These are phyloP conservation scores for Penicillium pancosmium DNA, from an alignment of 495 filamentous ascomycete species.

Conservation along the genomic window DNA sequence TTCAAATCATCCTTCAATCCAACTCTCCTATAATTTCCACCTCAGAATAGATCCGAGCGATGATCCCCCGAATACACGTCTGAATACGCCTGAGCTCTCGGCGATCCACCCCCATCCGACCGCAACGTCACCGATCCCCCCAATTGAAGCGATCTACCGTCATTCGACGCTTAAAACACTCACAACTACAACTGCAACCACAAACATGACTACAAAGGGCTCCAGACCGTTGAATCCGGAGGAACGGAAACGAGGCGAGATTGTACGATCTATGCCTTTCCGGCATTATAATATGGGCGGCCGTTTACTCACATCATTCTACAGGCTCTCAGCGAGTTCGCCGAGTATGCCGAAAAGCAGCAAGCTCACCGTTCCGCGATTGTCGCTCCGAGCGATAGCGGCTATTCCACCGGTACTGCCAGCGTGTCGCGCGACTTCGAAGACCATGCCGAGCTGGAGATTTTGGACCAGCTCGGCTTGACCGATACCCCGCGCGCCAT, in stretches of 20 bases:
- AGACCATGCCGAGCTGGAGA: slow-evolving; percentile 88
- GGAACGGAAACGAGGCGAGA: slow-evolving; percentile 84
- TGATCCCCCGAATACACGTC: slow-evolving; percentile 53
- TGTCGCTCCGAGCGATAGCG: slow-evolving; percentile 45
- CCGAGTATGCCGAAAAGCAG: slow-evolving; percentile 96
- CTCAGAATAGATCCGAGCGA: slow-evolving; percentile 28
- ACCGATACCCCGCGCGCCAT: slow-evolving; percentile 71
- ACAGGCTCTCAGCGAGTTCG: slow-evolving; percentile 93
- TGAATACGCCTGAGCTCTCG: slow-evolving; percentile 33
- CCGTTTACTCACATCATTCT: slow-evolving; percentile 13
- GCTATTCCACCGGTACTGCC: slow-evolving; percentile 40
- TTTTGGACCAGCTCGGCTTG: slow-evolving; percentile 84
- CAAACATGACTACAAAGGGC: slow-evolving; percentile 35
- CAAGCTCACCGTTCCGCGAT: slow-evolving; percentile 66
- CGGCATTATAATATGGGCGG: not conserved
- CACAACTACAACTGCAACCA: slow-evolving; percentile 9
- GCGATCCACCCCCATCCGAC: slow-evolving; percentile 25
- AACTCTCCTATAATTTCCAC: not conserved
- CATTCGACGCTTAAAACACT: slow-evolving; percentile 12
- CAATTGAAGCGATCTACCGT: slow-evolving; percentile 15
- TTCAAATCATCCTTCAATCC: not conserved
- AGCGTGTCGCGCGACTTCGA: slow-evolving; percentile 50
- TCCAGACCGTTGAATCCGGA: slow-evolving; percentile 63
- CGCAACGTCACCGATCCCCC: slow-evolving; percentile 28
- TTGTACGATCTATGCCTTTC: slow-evolving; percentile 52